Evolutionary conservation across 2,329 filamentous ascomycete genomes (phyloP), one percentile per base, ranked within the genome.

Genomic region (Colletotrichum echinochloae): DNA sequence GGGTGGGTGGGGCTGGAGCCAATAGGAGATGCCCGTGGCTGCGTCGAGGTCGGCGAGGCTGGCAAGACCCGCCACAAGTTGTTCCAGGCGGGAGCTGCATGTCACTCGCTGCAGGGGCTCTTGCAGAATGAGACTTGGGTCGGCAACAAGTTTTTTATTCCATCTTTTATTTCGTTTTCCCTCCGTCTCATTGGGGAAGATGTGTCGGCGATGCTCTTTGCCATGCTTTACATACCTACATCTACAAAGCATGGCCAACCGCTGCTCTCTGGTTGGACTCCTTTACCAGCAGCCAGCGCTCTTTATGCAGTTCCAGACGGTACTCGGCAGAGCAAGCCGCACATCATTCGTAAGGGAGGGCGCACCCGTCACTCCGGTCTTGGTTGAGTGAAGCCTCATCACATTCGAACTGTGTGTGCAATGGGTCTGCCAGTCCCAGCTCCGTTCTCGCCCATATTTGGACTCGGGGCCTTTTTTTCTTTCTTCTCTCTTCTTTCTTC

Each of bases 1-100:
- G 18, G 18, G 9, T 8, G 33, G 48, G 69, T 70, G 66, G 70
- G 61, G 60, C 70, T 44, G 3, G 0, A 6, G 33, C 67, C 67
- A 70, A 70, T 70, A 33, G 51, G 64, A 33, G n/a, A 8, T 8
- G 35, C 6, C 30, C 16, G 28, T 61, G 49, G 67, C 57, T 37
- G 37, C 44, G 12, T 28, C 18, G 7, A 16, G 26, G 5, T 14
- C 16, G 16, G 28, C 67, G 64, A 70, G 67, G 67, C 67, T 70
- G 64, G 51, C 33, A 11, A 26, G 48, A 20, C 26, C 54, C 48
- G 46, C 33, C 30, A 8, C 55, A 14, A 30, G 12, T 11, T 60
- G 28, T 60, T 48, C 30, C 57, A 30, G 35, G 28, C 54, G 35
- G 49, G 55, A 44, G 48, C 52, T 60, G 30, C 44, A 60, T 60